phyloP scores from a whole-genome alignment of 2,329 filamentous ascomycete genomes.

The Pezicula rhizophila region DNA sequence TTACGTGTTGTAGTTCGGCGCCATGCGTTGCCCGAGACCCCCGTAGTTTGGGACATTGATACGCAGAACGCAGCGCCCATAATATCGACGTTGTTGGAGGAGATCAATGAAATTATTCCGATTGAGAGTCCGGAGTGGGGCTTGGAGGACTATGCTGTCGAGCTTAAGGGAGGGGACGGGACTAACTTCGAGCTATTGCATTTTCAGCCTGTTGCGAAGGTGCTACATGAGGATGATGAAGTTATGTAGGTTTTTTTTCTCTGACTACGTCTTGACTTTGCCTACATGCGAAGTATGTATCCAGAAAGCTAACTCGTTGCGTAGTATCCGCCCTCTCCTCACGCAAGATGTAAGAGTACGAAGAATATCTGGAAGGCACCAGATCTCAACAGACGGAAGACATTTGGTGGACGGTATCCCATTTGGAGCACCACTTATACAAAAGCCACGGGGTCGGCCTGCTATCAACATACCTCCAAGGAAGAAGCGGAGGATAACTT shows the following conservation, averaged over 20 bases:
- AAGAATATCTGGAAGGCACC: conserved; percentile 68
- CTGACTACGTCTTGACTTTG: neutral
- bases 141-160: conserved; percentile 82
- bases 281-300: neutral
- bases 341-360: conserved; percentile 69
- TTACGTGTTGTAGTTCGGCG: conserved; percentile 68
- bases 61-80: conserved; percentile 49
- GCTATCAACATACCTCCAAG: conserved; percentile 65
- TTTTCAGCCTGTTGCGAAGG: conserved; percentile 63
- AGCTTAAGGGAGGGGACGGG: conserved; percentile 52
- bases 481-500: conserved; percentile 55
- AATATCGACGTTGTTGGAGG: conserved; percentile 68
- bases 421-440: conserved; percentile 70
- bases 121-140: conserved; percentile 79
- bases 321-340: conserved; percentile 71
- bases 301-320: conserved; percentile 4
- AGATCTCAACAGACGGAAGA: conserved; percentile 72
- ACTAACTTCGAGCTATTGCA: conserved; percentile 79
- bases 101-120: conserved; percentile 74
- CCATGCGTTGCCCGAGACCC: conserved; percentile 65
- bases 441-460: conserved; percentile 54
- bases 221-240: conserved; percentile 79
- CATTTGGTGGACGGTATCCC: conserved; percentile 81
- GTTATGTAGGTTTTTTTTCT: conserved; percentile 54
- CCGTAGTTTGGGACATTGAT: conserved; percentile 64